A percentile compares a stretch with the other conserved stretches of the same genome.
phyloP scores from a whole-genome alignment of 75 land plant species.

The Isoetes taiwanensis region DNA sequence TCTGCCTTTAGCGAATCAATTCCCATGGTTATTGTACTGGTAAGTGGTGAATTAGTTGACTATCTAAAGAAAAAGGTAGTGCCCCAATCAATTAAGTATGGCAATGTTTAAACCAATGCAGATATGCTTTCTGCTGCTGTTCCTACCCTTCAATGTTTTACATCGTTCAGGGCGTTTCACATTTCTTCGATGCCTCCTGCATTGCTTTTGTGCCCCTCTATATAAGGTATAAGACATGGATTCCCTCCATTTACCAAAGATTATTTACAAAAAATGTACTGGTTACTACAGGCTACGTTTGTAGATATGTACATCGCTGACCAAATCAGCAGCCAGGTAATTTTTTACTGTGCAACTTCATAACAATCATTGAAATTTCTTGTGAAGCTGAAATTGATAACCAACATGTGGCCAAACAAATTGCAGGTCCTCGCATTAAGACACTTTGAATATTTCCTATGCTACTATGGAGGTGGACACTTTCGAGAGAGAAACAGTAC shows the following conservation, averaged over 20 bases:
- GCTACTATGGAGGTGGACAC: slow-evolving; percentile 16
- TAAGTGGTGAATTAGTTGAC: not conserved
- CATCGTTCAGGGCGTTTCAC: too few relatives aligned
- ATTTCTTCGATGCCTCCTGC: too few relatives aligned
- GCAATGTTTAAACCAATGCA: not conserved
- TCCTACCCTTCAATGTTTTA: too few relatives aligned
- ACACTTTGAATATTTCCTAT: slow-evolving; percentile 12
- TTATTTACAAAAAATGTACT: not conserved
- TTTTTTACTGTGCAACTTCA: too few relatives aligned
- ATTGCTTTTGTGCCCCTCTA: too few relatives aligned
- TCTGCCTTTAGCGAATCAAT: too few relatives aligned
- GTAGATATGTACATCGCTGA: not conserved
- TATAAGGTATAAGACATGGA: too few relatives aligned
- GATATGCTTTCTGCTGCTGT: not conserved
- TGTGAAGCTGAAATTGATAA: too few relatives aligned
- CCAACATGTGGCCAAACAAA: too few relatives aligned
- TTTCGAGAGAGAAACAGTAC: not conserved
- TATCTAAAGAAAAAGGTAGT: not conserved
- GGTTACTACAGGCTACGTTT: not conserved
- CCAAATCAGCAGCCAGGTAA: slow-evolving; percentile 2
- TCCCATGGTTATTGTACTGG: too few relatives aligned
- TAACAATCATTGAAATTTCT: too few relatives aligned
- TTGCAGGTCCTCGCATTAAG: slow-evolving; percentile 13
- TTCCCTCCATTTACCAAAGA: not conserved
- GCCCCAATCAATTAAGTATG: too few relatives aligned